Evolutionary conservation across 2,329 filamentous ascomycete species (phyloP).

Genomic region (Coniochaeta hoffmannii): DNA sequence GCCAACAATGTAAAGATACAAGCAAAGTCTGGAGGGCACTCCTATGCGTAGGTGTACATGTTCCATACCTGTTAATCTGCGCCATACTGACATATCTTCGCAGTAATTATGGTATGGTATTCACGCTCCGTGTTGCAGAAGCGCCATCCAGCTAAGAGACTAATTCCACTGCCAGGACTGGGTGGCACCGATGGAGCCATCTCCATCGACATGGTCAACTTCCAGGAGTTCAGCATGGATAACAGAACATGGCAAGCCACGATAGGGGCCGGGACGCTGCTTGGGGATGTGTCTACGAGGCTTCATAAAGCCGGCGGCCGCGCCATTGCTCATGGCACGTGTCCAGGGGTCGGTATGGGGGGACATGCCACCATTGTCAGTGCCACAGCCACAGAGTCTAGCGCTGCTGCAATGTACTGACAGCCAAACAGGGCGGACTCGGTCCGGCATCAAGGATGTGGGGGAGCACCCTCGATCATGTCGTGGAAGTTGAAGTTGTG

Average conservation of each 20-base stretch:
- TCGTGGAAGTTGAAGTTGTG: constrained; percentile 48
- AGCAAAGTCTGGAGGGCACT: constrained; percentile 57
- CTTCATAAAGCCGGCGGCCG: constrained; percentile 44
- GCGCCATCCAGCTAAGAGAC: too few species aligned
- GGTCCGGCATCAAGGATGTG: constrained; percentile 53
- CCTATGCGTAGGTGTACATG: constrained; percentile 41
- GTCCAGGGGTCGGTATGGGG: constrained; percentile 50
- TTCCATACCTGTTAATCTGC: not conserved
- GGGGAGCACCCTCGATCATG: constrained; percentile 48
- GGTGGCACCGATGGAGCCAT: constrained; percentile 44
- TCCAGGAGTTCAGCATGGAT: constrained; percentile 47
- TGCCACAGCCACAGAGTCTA: not conserved
- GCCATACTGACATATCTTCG: not conserved
- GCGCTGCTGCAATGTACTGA: not conserved
- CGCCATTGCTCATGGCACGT: constrained; percentile 54
- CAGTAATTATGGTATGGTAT: constrained; percentile 10
- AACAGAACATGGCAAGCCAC: constrained; percentile 43
- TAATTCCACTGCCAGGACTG: constrained; percentile 22
- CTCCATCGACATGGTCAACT: constrained; percentile 45
- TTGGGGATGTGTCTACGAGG: constrained; percentile 42
- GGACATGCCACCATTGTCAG: constrained; percentile 49
- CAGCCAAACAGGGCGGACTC: constrained; percentile 39
- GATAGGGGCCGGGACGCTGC: constrained; percentile 44
- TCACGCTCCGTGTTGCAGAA: constrained; percentile 8
- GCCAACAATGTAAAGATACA: constrained; percentile 46